These are phyloP conservation scores for Logfia minima DNA, from an alignment of 129 eudicot genomes.

Conservation along the genomic window DNA sequence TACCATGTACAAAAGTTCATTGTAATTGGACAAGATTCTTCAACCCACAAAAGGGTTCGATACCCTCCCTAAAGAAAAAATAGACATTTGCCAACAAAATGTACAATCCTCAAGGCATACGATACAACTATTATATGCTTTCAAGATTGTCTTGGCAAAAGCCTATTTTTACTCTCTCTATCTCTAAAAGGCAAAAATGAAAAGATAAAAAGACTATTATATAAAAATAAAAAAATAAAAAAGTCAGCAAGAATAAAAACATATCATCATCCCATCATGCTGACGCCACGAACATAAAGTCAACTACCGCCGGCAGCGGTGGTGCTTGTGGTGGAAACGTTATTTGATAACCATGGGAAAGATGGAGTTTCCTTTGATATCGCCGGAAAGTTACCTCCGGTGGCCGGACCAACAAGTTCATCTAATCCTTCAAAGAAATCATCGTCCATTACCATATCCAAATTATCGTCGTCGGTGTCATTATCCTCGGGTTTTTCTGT, in stretches of 20 bases:
- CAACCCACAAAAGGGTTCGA: conserved; percentile 32
- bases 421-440: conserved; percentile 87
- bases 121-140: conserved; percentile 25
- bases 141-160: conserved; percentile 25
- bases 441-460: conserved; percentile 61
- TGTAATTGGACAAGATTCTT: conserved; percentile 47
- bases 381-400: conserved; percentile 39
- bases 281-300: conserved; percentile 26
- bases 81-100: conserved; percentile 20
- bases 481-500: conserved; percentile 55
- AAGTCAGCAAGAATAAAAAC: conserved; percentile 48
- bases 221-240: conserved; percentile 26
- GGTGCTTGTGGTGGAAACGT: conserved; percentile 41
- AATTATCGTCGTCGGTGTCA: conserved; percentile 38
- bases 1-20: conserved; percentile 47
- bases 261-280: conserved; percentile 28
- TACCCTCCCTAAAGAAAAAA: conserved; percentile 30
- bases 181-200: conserved; percentile 20
- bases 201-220: conserved; percentile 28
- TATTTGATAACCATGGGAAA: conserved; percentile 51
- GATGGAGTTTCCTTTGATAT: conserved; percentile 38
- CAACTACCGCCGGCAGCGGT: conserved; percentile 71
- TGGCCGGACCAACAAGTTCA: conserved; percentile 45
- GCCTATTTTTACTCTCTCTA: conserved; percentile 33
- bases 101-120: conserved; percentile 21